A percentile compares a stretch with the other conserved stretches of the same genome.
Conservation (phyloP, 2,329 filamentous ascomycete genomes). For the Fusarium pseudoanthophilum region DNA sequence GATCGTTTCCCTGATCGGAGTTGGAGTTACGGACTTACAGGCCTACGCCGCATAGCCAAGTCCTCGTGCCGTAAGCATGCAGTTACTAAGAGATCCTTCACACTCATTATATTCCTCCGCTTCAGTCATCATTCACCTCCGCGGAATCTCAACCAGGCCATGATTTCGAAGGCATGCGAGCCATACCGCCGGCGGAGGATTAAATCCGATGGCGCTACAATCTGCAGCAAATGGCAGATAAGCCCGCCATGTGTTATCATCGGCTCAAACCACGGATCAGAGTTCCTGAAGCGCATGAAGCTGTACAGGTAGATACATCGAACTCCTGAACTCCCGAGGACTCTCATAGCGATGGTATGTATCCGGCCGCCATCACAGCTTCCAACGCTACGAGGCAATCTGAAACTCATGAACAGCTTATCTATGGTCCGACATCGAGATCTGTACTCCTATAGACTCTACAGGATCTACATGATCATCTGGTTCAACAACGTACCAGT, state of each 20-base stretch:
- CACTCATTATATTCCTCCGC: fast-evolving
- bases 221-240: background rate
- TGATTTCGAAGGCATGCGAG: background rate
- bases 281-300: fast-evolving
- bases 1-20: background rate
- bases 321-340: fast-evolving
- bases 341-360: background rate
- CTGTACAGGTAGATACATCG: fast-evolving
- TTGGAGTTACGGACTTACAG: background rate
- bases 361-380: background rate
- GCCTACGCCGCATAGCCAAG: background rate
- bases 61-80: background rate
- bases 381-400: fast-evolving
- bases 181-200: background rate
- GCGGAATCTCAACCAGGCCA: background rate
- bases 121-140: background rate
- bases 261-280: background rate
- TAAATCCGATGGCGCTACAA: fast-evolving
- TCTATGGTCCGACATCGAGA: background rate
- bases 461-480: no score
- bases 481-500: background rate
- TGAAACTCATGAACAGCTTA: background rate
- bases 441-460: background rate
- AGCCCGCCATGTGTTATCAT: background rate
- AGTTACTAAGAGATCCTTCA: background rate